Base-by-base conservation (phyloP, 2,329 filamentous ascomycete species). In the Gaeumannomyces tritici region DNA sequence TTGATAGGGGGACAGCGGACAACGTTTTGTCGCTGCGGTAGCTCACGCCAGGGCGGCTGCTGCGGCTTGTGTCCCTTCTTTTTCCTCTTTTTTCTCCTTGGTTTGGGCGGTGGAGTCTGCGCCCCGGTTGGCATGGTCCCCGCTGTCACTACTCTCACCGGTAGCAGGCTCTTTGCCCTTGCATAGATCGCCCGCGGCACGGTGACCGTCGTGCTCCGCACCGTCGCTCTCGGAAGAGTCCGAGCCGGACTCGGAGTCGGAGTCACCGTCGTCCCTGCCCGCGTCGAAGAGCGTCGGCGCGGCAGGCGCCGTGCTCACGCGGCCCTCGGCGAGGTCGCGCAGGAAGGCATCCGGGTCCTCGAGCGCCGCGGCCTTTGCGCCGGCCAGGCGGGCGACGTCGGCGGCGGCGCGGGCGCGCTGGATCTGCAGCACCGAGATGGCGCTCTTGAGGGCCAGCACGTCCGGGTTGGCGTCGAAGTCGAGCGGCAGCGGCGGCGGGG, bases 1-100 rank as follows among this genome's bases (percentile, higher is more conserved):
- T 97, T 96, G 70, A 98, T 88, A 11, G 91, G 89, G 11, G 93
- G 93, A 76, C 88, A 91, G 55, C 93, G 87, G 29, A 96, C 88
- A 0, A 98, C 79, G 67, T 89, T 89, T 73, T 97, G 93, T 8
- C 90, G 86, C 18, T 82, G 83, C 0, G 93, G 93, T 18, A 97
- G 83, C 76, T 71, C 61, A 62, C 63, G 27, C 61, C 62, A 54
- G n/a, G 58, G 24, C n/a, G 55, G 27, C 15, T 51, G 31, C 51
- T 51, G 35, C 62, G 60, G 56, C n/a, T 65, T 56, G 26, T 11
- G 6, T 2, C 27, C 7, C 8, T 59, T 35, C 21, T 61, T 56
- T 6, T 33, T 57, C 13, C 31, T 31, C 42, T 33, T 35, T 26
- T 57, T 29, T 3, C 15, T 70, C 70, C 13, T 72, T 73, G 12